A percentile compares a stretch with the other conserved stretches of the same genome.
Evolutionary conservation across 768 basidiomycete species (phyloP).

Genomic region (Holtermanniella nyarrowii): DNA sequence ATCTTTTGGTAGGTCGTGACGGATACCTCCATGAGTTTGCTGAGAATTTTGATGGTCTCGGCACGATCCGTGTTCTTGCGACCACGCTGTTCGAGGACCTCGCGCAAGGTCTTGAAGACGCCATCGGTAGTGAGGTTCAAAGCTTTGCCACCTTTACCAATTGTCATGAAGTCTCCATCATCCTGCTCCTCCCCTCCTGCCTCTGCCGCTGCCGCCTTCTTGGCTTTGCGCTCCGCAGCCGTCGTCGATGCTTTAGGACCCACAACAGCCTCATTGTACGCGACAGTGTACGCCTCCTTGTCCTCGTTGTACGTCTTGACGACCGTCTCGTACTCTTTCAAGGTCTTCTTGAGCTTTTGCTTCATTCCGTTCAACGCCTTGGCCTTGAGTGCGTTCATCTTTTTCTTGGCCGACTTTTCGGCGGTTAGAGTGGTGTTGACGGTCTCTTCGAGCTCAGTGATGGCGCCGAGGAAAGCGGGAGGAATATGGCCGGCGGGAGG

Average conservation of each 20-base stretch:
- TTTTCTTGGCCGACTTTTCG: constrained; percentile 89
- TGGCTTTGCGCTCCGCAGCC: constrained; percentile 42
- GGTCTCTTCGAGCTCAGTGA: constrained; percentile 58
- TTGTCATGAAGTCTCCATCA: constrained; percentile 69
- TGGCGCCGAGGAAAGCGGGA: constrained; percentile 42
- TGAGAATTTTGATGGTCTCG: constrained; percentile 85
- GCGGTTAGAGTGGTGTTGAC: constrained; percentile 63
- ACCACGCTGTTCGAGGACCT: constrained; percentile 85
- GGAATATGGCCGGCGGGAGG: constrained; percentile 70
- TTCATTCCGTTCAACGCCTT: constrained; percentile 95
- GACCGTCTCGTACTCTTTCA: constrained; percentile 77
- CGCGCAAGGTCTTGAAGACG: constrained; percentile 84
- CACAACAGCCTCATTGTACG: constrained; percentile 47
- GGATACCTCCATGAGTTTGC: constrained; percentile 74
- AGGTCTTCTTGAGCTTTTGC: constrained; percentile 86
- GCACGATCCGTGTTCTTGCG: constrained; percentile 97
- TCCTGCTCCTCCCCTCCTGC: constrained; percentile 44
- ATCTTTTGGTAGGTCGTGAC: constrained; percentile 84
- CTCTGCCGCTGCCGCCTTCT: constrained; percentile 31
- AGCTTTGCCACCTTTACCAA: constrained; percentile 78
- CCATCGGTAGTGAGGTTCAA: constrained; percentile 61
- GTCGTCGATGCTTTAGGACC: constrained; percentile 42
- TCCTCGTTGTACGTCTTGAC: constrained; percentile 76
- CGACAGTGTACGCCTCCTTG: constrained; percentile 73
- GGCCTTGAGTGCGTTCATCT: constrained; percentile 84